Percentiles rank a stretch among this genome's conserved stretches.
Conservation (phyloP, 2,329 filamentous ascomycete genomes). For the Venturia asperata region DNA sequence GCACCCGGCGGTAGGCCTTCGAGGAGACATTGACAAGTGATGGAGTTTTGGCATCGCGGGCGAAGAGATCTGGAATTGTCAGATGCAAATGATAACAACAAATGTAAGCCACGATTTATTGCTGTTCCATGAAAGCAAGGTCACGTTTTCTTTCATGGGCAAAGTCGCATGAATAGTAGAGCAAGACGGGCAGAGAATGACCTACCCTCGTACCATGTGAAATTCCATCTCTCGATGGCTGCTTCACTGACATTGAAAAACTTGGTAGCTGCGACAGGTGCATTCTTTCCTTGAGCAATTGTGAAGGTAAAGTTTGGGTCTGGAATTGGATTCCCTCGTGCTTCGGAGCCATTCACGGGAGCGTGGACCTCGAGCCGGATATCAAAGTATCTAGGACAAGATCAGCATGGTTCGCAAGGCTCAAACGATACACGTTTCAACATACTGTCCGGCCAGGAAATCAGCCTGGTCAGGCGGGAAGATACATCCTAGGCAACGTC, state of each 20-base stretch:
- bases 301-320: conserved; percentile 71
- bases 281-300: conserved; percentile 57
- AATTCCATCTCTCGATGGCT: conserved; percentile 71
- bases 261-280: conserved; percentile 49
- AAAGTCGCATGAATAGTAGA: neutral
- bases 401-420: neutral
- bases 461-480: conserved; percentile 61
- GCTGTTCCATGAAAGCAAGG: neutral
- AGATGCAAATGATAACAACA: neutral
- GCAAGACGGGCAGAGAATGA: neutral
- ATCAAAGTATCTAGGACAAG: conserved; percentile 54
- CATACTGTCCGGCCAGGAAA: conserved; percentile 66
- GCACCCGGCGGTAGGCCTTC: conserved; percentile 69
- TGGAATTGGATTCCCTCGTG: conserved; percentile 59
- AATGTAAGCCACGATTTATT: neutral
- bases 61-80: conserved; percentile 56
- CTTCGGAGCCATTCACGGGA: conserved; percentile 73
- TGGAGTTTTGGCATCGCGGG: conserved; percentile 60
- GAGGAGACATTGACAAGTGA: conserved; percentile 73
- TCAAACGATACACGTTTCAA: neutral
- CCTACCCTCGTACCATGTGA: conserved; percentile 70
- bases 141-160: no score
- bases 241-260: conserved; percentile 68
- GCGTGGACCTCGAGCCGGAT: conserved; percentile 77
- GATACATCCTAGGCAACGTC: conserved; percentile 37